Evolutionary conservation across 2,329 filamentous ascomycete species (phyloP).

Genomic region (Fusarium euwallaceae): DNA sequence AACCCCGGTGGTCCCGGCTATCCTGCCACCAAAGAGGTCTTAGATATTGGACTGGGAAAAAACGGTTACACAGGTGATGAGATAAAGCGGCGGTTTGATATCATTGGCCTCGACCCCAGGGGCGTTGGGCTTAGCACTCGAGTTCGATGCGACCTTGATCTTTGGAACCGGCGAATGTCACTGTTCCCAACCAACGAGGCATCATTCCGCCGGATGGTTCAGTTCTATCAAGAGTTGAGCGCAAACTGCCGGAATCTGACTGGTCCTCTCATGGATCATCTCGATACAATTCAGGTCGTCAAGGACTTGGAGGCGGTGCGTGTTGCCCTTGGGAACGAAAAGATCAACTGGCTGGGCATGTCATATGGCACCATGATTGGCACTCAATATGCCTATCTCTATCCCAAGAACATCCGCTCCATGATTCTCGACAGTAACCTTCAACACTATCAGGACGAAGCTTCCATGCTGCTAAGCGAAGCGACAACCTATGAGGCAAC

Average conservation of each 20-base stretch:
- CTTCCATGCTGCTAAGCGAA: not conserved
- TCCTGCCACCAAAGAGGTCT: not conserved
- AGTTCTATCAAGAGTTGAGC: not conserved
- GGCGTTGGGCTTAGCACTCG: not conserved
- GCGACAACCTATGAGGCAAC: not conserved
- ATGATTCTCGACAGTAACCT: not conserved
- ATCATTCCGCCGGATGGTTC: not conserved
- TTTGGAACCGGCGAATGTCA: not conserved
- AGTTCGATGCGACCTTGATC: not conserved
- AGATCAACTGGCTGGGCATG: not conserved
- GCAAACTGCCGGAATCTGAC: not conserved
- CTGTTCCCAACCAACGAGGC: not conserved
- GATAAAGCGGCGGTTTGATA: not conserved
- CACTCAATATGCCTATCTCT: not conserved
- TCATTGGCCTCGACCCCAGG: not conserved
- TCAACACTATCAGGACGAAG: not conserved
- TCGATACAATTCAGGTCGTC: not conserved
- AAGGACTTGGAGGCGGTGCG: not conserved
- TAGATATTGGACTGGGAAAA: not conserved
- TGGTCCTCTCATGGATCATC: not conserved
- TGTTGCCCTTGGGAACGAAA: not conserved
- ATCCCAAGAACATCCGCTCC: not conserved
- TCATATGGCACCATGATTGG: not conserved
- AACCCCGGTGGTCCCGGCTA: not conserved
- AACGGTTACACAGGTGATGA: not conserved